Base-by-base conservation (phyloP, 2,329 filamentous ascomycete genomes). In the Fusarium virguliforme region DNA sequence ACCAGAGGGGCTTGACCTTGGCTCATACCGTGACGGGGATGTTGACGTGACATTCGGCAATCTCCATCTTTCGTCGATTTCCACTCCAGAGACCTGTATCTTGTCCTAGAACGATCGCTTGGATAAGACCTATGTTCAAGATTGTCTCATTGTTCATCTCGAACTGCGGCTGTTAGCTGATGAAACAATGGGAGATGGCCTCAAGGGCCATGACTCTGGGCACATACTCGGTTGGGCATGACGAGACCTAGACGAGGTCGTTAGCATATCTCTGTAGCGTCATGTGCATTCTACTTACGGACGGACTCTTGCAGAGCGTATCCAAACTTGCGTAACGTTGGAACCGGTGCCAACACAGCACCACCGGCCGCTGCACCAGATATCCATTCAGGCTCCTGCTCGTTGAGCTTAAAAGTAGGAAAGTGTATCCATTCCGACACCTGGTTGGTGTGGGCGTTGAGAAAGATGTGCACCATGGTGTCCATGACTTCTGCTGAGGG, bases 341-440 rank as follows among this genome's bases (percentile, higher is more conserved):
- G 81, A 53, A 90, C 85, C 0, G 89, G 86, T 3, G 88, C 88
- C 48, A 87, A 79, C 0, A 87, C 85, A 6, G 89, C 89, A 6
- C 90, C 90, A n/a, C 85, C 85, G 4, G 90, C 87, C 0, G 88
- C 85, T 4, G 89, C 85, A n/a, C 85, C 83, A 6, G 86, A 88
- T 13, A 91, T 81, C 78, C 90, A 87, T 70, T 91, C 89, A 0
- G 89, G 86, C 65, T 84, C 84, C 63, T 88, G 84, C 3, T 82
- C 81, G 18, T 87, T 87, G 8, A 90, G 82, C 2, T 83, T 84
- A 40, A 92, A 87, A 0, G 88, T 88, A 1, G 88, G 85, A 50
- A 88, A 85, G 77, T 92, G 90, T 62, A 92, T 86, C 83, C 86
- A 91, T 50, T 84, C 83, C 51, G 87, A 88, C 0, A 89, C 83